A percentile compares a stretch with the other conserved stretches of the same genome.
Evolutionary conservation across 805 yeast species (phyloP).

Genomic region (Scheffersomyces ergatensis): DNA sequence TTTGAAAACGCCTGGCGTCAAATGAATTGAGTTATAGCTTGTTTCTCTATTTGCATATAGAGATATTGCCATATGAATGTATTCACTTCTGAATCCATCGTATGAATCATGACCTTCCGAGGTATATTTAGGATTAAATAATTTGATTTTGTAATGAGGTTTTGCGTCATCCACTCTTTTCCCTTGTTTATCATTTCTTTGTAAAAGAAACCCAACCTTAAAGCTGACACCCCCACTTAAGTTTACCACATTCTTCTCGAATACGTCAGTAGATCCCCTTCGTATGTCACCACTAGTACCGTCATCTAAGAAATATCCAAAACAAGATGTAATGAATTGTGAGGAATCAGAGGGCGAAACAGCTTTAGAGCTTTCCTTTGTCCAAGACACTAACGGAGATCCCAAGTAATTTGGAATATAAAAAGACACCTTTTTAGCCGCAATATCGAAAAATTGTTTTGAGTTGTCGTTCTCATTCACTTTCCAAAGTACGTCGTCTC

Average conservation of each 20-base stretch:
- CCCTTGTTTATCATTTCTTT: conserved; percentile 32
- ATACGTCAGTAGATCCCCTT: conserved; percentile 10
- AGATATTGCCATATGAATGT: conserved; percentile 40
- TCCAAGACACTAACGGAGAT: conserved; percentile 53
- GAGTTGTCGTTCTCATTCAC: conserved; percentile 72
- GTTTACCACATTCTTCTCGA: conserved; percentile 55
- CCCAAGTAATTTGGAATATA: conserved; percentile 75
- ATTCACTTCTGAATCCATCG: conserved; percentile 37
- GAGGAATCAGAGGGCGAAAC: conserved; percentile 47
- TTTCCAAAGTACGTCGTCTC: conserved; percentile 54
- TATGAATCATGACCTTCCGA: conserved; percentile 37
- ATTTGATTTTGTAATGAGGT: conserved; percentile 60
- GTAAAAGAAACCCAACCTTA: conserved; percentile 56
- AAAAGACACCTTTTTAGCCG: conserved; percentile 61
- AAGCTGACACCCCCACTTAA: conserved; percentile 61
- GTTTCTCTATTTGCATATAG: conserved; percentile 31
- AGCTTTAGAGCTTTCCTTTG: conserved; percentile 42
- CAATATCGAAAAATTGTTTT: conserved; percentile 59
- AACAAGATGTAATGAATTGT: conserved; percentile 42
- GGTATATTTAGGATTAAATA: conserved; percentile 56
- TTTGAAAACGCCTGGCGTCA: conserved; percentile 65
- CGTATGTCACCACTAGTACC: conserved; percentile 1
- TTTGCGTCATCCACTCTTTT: conserved; percentile 42
- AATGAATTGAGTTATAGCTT: conserved; percentile 68
- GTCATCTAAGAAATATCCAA: conserved; percentile 47